Percentiles rank a stretch among this genome's conserved stretches.
These are phyloP conservation scores for Botryotinia convoluta DNA, from an alignment of 2,329 filamentous ascomycete species.

Conservation along the genomic window DNA sequence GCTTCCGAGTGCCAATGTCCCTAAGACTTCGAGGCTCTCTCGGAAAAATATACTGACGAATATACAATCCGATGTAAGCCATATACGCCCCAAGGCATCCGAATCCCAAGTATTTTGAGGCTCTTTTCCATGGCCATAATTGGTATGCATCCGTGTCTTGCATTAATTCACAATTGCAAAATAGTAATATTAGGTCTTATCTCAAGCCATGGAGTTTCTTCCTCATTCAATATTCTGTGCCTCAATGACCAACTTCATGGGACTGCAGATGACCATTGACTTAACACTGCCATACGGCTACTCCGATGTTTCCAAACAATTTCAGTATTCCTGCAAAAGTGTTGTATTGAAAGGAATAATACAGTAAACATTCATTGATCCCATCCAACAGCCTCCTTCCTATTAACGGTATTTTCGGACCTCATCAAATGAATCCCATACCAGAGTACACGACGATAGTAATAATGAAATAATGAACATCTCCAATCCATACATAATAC, in stretches of 20 bases:
- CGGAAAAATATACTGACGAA: not conserved
- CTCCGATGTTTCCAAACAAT: not conserved
- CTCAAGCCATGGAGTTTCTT: not conserved
- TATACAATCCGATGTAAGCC: not conserved
- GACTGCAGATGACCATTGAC: not conserved
- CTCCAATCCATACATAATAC: not conserved
- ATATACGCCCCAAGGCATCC: not conserved
- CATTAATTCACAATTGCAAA: not conserved
- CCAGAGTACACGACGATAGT: not conserved
- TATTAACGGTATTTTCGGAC: not conserved
- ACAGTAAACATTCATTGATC: not conserved
- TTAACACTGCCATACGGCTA: not conserved
- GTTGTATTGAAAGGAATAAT: not conserved
- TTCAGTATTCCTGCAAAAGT: not conserved
- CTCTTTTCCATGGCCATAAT: not conserved
- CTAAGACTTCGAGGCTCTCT: not conserved
- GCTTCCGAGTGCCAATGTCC: not conserved
- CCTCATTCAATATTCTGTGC: not conserved
- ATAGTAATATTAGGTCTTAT: not conserved
- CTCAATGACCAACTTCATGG: not conserved
- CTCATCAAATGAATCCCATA: not conserved
- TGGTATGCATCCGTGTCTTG: slow-evolving; percentile 2
- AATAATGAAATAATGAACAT: not conserved
- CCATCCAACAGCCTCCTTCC: not conserved
- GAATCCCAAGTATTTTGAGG: not conserved